These are phyloP conservation scores for Solanum virginianum DNA, from an alignment of 257 asterid genomes.

Conservation along the genomic window DNA sequence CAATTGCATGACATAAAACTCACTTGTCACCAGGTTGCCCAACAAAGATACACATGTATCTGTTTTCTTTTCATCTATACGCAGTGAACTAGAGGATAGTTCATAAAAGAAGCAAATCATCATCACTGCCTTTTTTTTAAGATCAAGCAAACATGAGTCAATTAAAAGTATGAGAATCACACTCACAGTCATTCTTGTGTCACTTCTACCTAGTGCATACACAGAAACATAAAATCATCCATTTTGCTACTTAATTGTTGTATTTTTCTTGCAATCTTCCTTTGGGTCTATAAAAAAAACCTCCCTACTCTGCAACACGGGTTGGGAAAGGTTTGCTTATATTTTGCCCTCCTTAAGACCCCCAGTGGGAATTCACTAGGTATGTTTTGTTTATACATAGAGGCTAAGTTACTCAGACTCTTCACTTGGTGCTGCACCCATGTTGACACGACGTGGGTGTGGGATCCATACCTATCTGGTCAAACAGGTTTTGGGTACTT, in stretches of 20 bases:
- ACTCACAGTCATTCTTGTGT: not conserved
- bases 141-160: not conserved
- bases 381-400: not conserved
- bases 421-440: too few species aligned
- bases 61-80: not conserved
- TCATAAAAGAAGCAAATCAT: not conserved
- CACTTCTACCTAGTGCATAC: not conserved
- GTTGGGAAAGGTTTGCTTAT: not conserved
- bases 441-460: too few species aligned
- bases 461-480: too few species aligned
- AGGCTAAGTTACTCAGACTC: too few species aligned
- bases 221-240: not conserved
- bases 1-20: not conserved
- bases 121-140: not conserved
- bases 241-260: not conserved
- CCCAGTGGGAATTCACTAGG: not conserved
- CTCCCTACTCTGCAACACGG: not conserved
- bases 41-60: not conserved
- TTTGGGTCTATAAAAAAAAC: not conserved
- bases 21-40: not conserved
- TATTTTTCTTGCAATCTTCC: not conserved
- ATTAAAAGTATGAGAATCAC: not conserved
- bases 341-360: not conserved
- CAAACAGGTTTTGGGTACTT: too few species aligned
- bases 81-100: not conserved